A percentile compares a stretch with the other conserved stretches of the same genome.
Conservation (phyloP, 371 early-diverging fungal genomes). For the Actinomortierella wolfii region DNA sequence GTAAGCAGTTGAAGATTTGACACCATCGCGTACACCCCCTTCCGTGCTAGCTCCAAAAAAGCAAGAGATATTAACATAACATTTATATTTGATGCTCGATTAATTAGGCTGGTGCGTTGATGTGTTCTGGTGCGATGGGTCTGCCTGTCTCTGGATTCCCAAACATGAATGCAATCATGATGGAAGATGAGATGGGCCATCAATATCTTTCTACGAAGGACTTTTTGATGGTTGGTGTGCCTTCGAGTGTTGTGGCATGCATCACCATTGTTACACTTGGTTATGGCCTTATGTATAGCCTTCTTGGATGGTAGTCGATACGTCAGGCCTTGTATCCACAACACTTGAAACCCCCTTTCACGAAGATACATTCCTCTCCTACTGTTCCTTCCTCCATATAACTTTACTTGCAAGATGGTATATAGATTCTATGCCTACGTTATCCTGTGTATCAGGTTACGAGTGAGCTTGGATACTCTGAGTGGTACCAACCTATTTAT, state of each 20-base stretch:
- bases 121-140: conserved; percentile 92
- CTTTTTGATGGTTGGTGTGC: conserved; percentile 85
- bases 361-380: too few species aligned
- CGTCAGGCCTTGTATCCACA: not conserved
- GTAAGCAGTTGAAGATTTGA: conserved; percentile 66
- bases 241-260: conserved; percentile 74
- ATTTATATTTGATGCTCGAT: too few species aligned
- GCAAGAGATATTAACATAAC: too few species aligned
- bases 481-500: too few species aligned
- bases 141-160: conserved; percentile 95
- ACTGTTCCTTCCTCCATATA: too few species aligned
- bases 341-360: too few species aligned
- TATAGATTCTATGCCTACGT: too few species aligned
- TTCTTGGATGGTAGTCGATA: conserved; percentile 54
- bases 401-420: too few species aligned
- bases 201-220: conserved; percentile 85
- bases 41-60: too few species aligned
- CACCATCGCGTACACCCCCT: too few species aligned
- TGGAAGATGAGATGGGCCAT: conserved; percentile 90
- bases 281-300: conserved; percentile 64
- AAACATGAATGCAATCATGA: conserved; percentile 94
- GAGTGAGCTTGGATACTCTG: too few species aligned
- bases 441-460: too few species aligned
- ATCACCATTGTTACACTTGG: conserved; percentile 77
- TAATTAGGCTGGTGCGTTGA: conserved; percentile 69